Base-by-base conservation (phyloP, 805 yeast species). In the Metschnikowia vanudenii region DNA sequence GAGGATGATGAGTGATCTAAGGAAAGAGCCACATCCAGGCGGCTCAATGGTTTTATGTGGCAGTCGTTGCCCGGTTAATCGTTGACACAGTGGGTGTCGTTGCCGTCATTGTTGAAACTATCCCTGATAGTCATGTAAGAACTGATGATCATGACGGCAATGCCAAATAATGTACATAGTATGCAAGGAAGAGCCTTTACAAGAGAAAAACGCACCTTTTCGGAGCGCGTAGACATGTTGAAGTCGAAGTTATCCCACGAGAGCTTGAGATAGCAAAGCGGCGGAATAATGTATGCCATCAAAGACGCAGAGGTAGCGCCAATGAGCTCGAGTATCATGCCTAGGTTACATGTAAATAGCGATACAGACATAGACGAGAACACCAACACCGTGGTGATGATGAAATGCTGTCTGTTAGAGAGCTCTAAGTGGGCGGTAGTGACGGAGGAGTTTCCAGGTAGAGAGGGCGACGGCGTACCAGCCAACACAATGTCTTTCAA, bases 261-360 rank as follows among this genome's bases (percentile, higher is more conserved):
- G 57, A 91, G 75, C 51, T 84, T 81, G 50, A 89, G 63, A 57
- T 77, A 86, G 57, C 97, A 91, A 62, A 84, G 62, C 3, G 97
- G 96, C 0, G 98, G 98, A 14, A 91, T 68, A 18, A 91, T 88
- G 61, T 88, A 91, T 0, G 98, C 97, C 85, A 92, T 84, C 32
- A 87, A 71, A 16, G 96, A 88, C 0, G 97, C 97, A 0, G 96
- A 85, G 0, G 96, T 85, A 0, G 97, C 91, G 1, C 98, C 98
- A 28, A 89, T 90, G 3, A 91, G 73, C 60, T 92, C 97, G 34
- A 91, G 72, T 24, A 92, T 84, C 11, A 94, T 86, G 1, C 98
- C 98, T 46, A 91, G 72, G 54, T 90, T 88, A 60, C 97, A 91
- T 0, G 97, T 88, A 47, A 82, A 66, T 28, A 92, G 68, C 0